A percentile compares a stretch with the other conserved stretches of the same genome.
Evolutionary conservation across 2,329 filamentous ascomycete genomes (phyloP).

Genomic region (Plenodomus lindquistii): DNA sequence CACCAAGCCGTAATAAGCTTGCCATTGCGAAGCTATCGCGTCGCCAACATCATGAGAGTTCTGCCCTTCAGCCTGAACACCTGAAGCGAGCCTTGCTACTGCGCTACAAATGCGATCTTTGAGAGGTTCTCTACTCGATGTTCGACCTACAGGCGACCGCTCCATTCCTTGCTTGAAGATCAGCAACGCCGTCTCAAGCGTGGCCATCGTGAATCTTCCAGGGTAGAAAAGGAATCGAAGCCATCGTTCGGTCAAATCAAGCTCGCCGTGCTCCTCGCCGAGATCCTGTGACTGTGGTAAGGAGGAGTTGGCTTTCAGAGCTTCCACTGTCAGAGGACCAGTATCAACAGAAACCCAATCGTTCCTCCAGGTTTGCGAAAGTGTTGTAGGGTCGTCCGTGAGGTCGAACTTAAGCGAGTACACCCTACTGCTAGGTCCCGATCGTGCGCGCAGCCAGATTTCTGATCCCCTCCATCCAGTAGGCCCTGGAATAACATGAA

Average conservation of each 20-base stretch:
- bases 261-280: conserved; percentile 49
- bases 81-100: conserved; percentile 68
- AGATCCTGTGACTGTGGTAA: conserved; percentile 44
- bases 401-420: conserved; percentile 74
- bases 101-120: conserved; percentile 76
- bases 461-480: conserved; percentile 46
- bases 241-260: conserved; percentile 73
- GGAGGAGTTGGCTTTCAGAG: conserved; percentile 42
- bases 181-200: conserved; percentile 78
- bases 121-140: conserved; percentile 57
- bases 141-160: conserved; percentile 14
- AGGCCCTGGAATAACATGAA: conserved; percentile 46
- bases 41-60: conserved; percentile 76
- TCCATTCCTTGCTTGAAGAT: conserved; percentile 74
- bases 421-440: conserved; percentile 64
- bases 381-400: conserved; percentile 63
- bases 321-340: conserved; percentile 47
- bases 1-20: conserved; percentile 82
- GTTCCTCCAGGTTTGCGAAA: conserved; percentile 68
- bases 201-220: conserved; percentile 76
- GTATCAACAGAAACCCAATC: conserved; percentile 53
- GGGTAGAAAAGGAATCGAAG: conserved; percentile 80
- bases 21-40: conserved; percentile 83
- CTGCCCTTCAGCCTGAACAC: conserved; percentile 67
- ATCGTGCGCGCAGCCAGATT: conserved; percentile 56